Evolutionary conservation across 495 filamentous ascomycete genomes (phyloP).

Genomic region (Penicilliopsis zonata): DNA sequence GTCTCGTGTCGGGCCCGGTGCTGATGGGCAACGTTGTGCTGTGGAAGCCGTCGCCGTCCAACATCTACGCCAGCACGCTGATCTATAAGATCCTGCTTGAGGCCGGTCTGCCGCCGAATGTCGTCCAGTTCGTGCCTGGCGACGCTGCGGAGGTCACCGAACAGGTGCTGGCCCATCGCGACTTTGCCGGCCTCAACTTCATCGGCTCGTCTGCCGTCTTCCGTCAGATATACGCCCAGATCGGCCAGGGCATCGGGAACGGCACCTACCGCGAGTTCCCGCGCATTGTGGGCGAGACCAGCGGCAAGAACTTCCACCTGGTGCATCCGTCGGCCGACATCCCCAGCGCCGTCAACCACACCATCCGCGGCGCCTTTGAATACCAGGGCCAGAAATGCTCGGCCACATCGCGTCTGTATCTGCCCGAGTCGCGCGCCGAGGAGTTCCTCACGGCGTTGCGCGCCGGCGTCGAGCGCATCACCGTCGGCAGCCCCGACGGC

Average conservation of each 20-base stretch:
- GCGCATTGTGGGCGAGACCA: conserved; percentile 74
- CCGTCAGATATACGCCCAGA: conserved; percentile 58
- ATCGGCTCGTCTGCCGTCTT: conserved; percentile 76
- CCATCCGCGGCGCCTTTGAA: conserved; percentile 78
- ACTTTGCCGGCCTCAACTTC: conserved; percentile 71
- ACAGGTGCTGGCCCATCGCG: conserved; percentile 50
- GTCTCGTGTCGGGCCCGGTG: conserved; percentile 60
- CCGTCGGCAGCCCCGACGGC: conserved; percentile 46
- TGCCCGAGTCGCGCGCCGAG: conserved; percentile 53
- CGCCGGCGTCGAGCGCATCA: conserved; percentile 18
- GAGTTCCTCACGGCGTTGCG: conserved; percentile 46
- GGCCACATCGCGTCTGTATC: conserved; percentile 65
- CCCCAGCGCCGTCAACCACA: conserved; percentile 65
- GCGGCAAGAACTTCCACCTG: conserved; percentile 88
- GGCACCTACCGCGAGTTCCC: conserved; percentile 64
- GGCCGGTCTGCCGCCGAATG: conserved; percentile 65
- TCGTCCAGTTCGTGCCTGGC: conserved; percentile 76
- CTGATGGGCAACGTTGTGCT: conserved; percentile 79
- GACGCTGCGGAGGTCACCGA: conserved; percentile 63
- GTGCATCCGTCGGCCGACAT: conserved; percentile 64
- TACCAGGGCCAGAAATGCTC: conserved; percentile 88
- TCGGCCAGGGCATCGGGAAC: conserved; percentile 55
- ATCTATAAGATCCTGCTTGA: conserved; percentile 81
- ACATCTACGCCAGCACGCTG: conserved; percentile 61
- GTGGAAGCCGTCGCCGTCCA: conserved; percentile 78